Base-by-base conservation (phyloP, 2,329 filamentous ascomycete genomes). In the Ophiosphaerella herpotricha region DNA sequence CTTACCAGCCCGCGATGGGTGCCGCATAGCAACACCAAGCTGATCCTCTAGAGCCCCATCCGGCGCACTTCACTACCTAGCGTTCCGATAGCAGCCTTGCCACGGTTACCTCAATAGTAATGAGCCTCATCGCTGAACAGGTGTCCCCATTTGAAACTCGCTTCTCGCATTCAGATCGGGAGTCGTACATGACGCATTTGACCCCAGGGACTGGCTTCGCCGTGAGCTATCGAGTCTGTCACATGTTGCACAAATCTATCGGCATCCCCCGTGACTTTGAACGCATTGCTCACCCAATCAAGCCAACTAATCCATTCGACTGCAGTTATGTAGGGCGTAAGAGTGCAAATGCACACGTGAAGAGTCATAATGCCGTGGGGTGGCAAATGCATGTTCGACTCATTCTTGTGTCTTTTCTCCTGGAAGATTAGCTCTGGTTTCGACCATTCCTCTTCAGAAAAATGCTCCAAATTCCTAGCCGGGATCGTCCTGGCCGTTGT, bases 111-210 rank as follows among this genome's bases (percentile, higher is more conserved):
- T 46, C 43, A 46, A 46, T 45, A 39, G 29, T 11, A 48, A 42
- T 29, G 39, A 29, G 31, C 26, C 31, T 40, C 45, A 23, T 43
- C 37, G 45, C 45, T 33, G 39, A 48, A 48, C 45, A 48, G 21
- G 45, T 48, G 45, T 43, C 42, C 39, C 21, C 39, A 14, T 14
- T 9, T 29, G 18, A 42, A 21, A 29, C 26, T 7, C 26, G 26
- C 11, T 29, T 29, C 26, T 29, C 26, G 11, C 26, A 11, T 29
- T 29, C 6, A 11, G 2, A 29, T 29, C 26, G 26, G 26, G 26
- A 29, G 7, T 29, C 11, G 11, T 11, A 29, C 7, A 29, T 7
- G 26, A 29, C 26, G 26, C 26, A 29, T 29, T 29, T 11, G 26
- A 29, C 26, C 26, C 41, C 31, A 24, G n/a, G 8, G 12, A 9